These are phyloP conservation scores for Dothideomycetes sp. DNA, from an alignment of 2,329 filamentous ascomycete genomes.

Conservation along the genomic window DNA sequence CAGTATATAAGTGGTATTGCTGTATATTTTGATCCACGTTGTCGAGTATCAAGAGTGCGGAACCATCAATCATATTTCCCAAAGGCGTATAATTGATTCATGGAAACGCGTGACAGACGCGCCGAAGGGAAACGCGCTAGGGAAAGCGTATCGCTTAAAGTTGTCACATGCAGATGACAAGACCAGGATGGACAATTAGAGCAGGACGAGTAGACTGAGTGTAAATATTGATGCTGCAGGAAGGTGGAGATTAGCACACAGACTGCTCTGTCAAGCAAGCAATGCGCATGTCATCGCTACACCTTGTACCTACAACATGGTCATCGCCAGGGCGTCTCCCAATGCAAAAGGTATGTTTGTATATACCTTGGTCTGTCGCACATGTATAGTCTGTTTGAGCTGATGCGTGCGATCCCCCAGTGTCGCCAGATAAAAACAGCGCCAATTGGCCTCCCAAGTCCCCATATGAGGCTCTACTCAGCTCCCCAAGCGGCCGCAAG, in stretches of 20 bases:
- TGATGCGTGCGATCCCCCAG: too few species aligned
- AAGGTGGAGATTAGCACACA: slow-evolving; percentile 4
- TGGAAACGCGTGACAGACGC: too few species aligned
- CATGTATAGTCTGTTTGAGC: neutral
- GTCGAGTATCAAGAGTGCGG: too few species aligned
- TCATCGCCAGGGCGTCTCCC: slow-evolving; percentile 38
- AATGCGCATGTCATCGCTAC: too few species aligned
- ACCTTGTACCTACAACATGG: too few species aligned
- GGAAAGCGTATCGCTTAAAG: slow-evolving; percentile 1
- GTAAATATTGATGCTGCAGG: neutral
- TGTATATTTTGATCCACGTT: too few species aligned
- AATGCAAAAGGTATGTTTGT: slow-evolving; percentile 26
- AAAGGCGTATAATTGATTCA: neutral
- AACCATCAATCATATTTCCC: slow-evolving; percentile 5
- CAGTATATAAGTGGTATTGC: neutral
- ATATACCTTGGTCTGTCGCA: neutral
- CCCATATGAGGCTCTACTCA: slow-evolving; percentile 50
- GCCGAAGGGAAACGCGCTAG: slow-evolving; percentile 2
- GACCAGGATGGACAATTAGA: neutral
- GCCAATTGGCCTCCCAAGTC: slow-evolving; percentile 51
- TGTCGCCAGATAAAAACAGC: slow-evolving; percentile 33
- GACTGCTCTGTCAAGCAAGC: too few species aligned
- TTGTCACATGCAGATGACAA: neutral
- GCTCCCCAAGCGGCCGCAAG: slow-evolving; percentile 68
- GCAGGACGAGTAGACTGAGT: neutral